Base-by-base conservation (phyloP, 768 basidiomycete species). In the Tremella mesenterica region DNA sequence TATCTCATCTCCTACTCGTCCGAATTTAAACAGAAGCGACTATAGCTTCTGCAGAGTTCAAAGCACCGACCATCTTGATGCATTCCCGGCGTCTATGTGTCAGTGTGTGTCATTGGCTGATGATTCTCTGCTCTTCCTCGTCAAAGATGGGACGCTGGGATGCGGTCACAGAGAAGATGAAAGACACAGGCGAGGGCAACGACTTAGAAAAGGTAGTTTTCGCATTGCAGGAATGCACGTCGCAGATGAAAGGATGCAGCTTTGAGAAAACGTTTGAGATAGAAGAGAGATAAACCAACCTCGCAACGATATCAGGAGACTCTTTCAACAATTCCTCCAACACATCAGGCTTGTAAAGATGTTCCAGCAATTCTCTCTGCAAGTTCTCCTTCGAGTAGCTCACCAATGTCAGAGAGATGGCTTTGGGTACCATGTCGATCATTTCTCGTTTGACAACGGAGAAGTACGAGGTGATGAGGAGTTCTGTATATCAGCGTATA, bases 381-480 rank as follows among this genome's bases (percentile, higher is more conserved):
- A 99, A 77, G 72, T 88, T 83, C 75, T 97, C 95, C 75, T 95
- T 96, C 55, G 92, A 84, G 74, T 84, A 83, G 70, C 83, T 85
- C 46, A 99, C 93, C 30, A 97, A 82, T 14, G 88, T 96, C 59
- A 87, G 76, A 9, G 86, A 83, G 71, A 95, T 89, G 16, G 88
- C 88, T 74, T 99, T 99, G 7, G 93, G 93, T 23, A 97, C 88
- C 90, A 95, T 95, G 75, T 97, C 93, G 66, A 97, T 97, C 87
- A 97, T 90, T 75, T 96, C 93, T 54, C 67, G 59, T 45, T 99
- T 97, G 51, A 96, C 89, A 60, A 96, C 91, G 76, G 95, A 91
- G 80, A 86, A 96, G 75, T 96, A 96, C 3, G 90, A 95, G 72
- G 86, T 81, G 64, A 97, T 97, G 68, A 99, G 83, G 44, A 96